These are phyloP conservation scores for Paxillus rubicundulus DNA, from an alignment of 768 basidiomycete species.

Conservation along the genomic window DNA sequence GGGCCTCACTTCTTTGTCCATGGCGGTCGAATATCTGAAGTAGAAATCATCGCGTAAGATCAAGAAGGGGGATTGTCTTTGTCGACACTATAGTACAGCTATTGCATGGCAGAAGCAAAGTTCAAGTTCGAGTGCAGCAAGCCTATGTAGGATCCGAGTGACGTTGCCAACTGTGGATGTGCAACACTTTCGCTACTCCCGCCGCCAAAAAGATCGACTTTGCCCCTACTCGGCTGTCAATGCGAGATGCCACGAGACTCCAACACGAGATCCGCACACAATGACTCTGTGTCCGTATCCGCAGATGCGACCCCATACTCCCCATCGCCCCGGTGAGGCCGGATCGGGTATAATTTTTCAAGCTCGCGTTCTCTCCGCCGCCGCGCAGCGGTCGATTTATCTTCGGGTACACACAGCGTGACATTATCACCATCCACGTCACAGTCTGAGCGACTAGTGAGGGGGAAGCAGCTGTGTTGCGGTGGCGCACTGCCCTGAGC, in stretches of 20 bases:
- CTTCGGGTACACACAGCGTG: neutral
- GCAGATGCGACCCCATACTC: neutral
- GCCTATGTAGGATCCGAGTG: too few species aligned
- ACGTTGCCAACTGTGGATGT: too few species aligned
- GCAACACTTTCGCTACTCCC: too few species aligned
- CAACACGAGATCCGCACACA: neutral
- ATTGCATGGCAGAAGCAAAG: too few species aligned
- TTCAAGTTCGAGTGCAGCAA: too few species aligned
- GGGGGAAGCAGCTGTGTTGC: neutral
- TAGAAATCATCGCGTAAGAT: too few species aligned
- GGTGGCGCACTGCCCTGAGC: neutral
- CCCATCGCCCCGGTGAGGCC: neutral
- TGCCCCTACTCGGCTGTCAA: too few species aligned
- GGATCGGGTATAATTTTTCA: neutral
- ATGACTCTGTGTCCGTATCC: neutral
- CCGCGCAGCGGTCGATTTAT: neutral
- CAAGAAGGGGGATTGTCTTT: too few species aligned
- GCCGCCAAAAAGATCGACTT: too few species aligned
- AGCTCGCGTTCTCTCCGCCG: neutral
- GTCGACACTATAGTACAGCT: too few species aligned
- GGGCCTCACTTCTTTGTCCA: too few species aligned
- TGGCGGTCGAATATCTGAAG: too few species aligned
- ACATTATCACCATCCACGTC: neutral
- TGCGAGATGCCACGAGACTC: neutral
- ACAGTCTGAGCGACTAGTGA: neutral